These are phyloP conservation scores for Leptographium galeiforme DNA, from an alignment of 2,329 filamentous ascomycete genomes.

Conservation along the genomic window DNA sequence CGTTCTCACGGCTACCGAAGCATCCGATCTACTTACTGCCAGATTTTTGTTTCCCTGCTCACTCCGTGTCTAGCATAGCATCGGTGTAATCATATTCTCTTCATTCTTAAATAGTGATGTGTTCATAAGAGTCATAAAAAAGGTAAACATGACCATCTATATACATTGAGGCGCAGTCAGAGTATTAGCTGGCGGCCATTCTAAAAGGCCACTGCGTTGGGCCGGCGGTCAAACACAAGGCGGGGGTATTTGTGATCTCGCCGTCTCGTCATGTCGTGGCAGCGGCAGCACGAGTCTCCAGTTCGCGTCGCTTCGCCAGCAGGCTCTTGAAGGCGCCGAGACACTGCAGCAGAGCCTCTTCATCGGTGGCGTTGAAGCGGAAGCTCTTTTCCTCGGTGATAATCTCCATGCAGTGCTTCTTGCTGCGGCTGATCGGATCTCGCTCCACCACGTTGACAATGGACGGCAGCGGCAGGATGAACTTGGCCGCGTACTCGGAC, in stretches of 20 bases:
- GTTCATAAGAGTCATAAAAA: slow-evolving; percentile 1
- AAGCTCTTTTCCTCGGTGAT: slow-evolving; percentile 86
- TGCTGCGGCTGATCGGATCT: slow-evolving; percentile 72
- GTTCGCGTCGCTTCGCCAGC: slow-evolving; percentile 54
- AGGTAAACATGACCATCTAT: background rate
- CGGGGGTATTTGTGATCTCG: background rate
- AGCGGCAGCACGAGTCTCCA: slow-evolving; percentile 32
- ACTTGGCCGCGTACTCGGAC: slow-evolving; percentile 72
- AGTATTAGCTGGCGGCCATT: too few species aligned
- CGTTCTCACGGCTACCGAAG: too few species aligned
- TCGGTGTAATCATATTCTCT: background rate
- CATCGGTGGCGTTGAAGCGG: slow-evolving; percentile 62
- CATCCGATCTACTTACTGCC: too few species aligned
- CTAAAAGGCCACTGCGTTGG: too few species aligned
- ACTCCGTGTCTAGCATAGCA: too few species aligned
- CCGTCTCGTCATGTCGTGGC: slow-evolving; percentile 1
- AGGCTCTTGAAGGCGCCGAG: slow-evolving; percentile 86
- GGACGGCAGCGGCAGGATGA: slow-evolving; percentile 63
- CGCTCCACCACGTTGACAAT: slow-evolving; percentile 90
- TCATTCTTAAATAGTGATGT: background rate
- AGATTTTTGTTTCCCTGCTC: too few species aligned
- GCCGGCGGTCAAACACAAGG: background rate
- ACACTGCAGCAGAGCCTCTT: slow-evolving; percentile 72
- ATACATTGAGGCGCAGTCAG: background rate
- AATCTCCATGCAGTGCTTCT: slow-evolving; percentile 77